Evolutionary conservation across 352 stramenopile genomes (phyloP), one percentile per base, ranked within the genome.

Genomic region (Phytopythium kandeliae): DNA sequence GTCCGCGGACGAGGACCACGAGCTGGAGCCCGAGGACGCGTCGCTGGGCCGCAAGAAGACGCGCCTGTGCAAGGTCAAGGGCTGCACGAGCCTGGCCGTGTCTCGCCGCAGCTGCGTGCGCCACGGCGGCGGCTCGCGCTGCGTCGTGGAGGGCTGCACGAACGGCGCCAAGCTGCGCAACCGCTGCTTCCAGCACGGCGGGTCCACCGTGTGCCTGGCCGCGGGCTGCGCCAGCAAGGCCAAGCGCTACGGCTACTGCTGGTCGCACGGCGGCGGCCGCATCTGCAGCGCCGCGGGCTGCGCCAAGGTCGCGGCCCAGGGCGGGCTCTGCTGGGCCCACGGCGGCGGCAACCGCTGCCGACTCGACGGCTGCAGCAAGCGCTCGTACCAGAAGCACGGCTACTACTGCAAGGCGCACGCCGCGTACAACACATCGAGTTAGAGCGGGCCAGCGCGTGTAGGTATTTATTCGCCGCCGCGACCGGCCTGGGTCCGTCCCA

Each of bases 221-320:
- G 66, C 81, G 2, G 68, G 74, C 38, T 92, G 81, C 67, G 70
- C 56, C 50, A 73, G 71, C 57, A 86, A 87, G 46, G 78, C 81
- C 58, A 89, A 89, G 60, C 78, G 78, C n/a, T 87, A 87, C 58
- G 81, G 81, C 47, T 77, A 85, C 60, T 92, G 81, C 65, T 89
- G 78, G 71, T 86, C 81, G 21, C 81, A 92, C 34, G 79, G 79
- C 45, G 82, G 82, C 48, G 82, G 78, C 36, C 70, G 69, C 51
- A 85, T 88, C 55, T 92, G 82, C 54, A 72, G 73, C 35, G 43
- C 65, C 19, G 64, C 68, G 6, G 66, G 62, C 12, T 92, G 81
- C 60, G 51, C 60, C 55, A 89, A 89, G 48, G 77, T 86, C 21
- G 77, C 78, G 19, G 77, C 76, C 0, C 75, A 86, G 22, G 73